Percentiles rank a stretch among this genome's conserved stretches.
phyloP scores from a whole-genome alignment of 495 filamentous ascomycete genomes.

The Hypoxylon intermedium region DNA sequence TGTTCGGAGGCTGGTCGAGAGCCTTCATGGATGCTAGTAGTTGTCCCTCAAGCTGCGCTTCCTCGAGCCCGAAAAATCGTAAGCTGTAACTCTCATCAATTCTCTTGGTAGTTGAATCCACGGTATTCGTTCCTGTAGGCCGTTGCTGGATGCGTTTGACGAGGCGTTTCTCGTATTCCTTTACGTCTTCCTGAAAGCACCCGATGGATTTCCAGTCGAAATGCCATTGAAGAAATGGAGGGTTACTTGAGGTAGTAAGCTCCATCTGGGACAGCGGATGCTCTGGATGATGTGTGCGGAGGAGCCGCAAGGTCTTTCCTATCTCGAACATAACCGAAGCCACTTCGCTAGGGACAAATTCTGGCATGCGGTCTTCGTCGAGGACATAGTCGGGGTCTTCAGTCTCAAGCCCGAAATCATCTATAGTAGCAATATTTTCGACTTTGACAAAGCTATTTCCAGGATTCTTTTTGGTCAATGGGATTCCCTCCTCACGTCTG shows the following conservation, averaged over 20 bases:
- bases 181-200: constrained; percentile 64
- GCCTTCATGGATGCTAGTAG: constrained; percentile 59
- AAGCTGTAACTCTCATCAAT: constrained; percentile 32
- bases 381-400: constrained; percentile 65
- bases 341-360: constrained; percentile 69
- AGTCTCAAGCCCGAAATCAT: constrained; percentile 60
- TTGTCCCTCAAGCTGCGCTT: constrained; percentile 55
- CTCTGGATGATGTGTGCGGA: constrained; percentile 74
- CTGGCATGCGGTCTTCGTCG: constrained; percentile 67
- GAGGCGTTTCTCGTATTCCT: constrained; percentile 66
- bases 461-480: constrained; percentile 53
- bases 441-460: constrained; percentile 67
- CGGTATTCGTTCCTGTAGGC: background rate
- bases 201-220: constrained; percentile 80
- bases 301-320: constrained; percentile 75
- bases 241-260: constrained; percentile 50
- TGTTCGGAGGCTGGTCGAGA: constrained; percentile 46
- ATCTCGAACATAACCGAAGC: constrained; percentile 75
- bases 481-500: constrained; percentile 58
- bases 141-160: constrained; percentile 46
- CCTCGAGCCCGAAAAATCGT: constrained; percentile 57
- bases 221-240: constrained; percentile 71
- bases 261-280: constrained; percentile 71
- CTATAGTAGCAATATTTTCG: constrained; percentile 61
- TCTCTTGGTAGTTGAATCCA: background rate